Percentiles rank a stretch among this genome's conserved stretches.
Evolutionary conservation across 495 filamentous ascomycete species (phyloP).

Genomic region (Rhypophila decipiens): DNA sequence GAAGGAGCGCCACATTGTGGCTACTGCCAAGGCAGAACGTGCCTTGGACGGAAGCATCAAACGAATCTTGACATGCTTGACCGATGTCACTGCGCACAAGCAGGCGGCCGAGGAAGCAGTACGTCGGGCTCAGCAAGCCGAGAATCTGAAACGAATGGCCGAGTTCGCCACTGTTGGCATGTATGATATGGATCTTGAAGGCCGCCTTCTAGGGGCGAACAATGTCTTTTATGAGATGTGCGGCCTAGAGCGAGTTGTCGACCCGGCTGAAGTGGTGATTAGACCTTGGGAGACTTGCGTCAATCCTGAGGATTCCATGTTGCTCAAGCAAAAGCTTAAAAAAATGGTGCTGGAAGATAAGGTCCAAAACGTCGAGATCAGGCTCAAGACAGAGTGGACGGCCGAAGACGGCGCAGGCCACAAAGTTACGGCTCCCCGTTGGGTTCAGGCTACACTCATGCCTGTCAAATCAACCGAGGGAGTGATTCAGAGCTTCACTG

Average conservation of each 20-base stretch:
- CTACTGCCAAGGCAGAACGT: slow-evolving; percentile 34
- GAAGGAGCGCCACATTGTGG: slow-evolving; percentile 32
- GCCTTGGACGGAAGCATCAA: slow-evolving; percentile 29
- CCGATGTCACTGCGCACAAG: slow-evolving; percentile 39
- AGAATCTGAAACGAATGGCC: slow-evolving; percentile 44
- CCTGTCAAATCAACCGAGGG: slow-evolving; percentile 25
- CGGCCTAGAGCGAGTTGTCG: slow-evolving; percentile 26
- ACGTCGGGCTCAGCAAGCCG: slow-evolving; percentile 37
- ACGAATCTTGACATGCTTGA: slow-evolving; percentile 38
- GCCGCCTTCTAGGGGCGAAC: slow-evolving; percentile 35
- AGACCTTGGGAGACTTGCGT: slow-evolving; percentile 35
- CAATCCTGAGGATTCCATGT: slow-evolving; percentile 17
- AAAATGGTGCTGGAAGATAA: slow-evolving; percentile 21
- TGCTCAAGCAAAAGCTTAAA: slow-evolving; percentile 19
- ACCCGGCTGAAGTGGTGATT: slow-evolving; percentile 19
- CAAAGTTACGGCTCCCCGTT: slow-evolving; percentile 23
- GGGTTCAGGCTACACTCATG: slow-evolving; percentile 31
- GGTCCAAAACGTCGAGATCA: slow-evolving; percentile 26
- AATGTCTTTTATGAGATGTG: slow-evolving; percentile 43
- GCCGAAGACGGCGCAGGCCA: slow-evolving; percentile 23
- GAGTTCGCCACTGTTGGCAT: slow-evolving; percentile 42
- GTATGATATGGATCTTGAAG: slow-evolving; percentile 41
- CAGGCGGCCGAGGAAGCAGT: slow-evolving; percentile 36
- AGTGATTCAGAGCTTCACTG: slow-evolving; percentile 27
- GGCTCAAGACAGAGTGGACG: slow-evolving; percentile 28